Conservation (phyloP, 352 stramenopile species). For the Globisporangium acanthophoron region DNA sequence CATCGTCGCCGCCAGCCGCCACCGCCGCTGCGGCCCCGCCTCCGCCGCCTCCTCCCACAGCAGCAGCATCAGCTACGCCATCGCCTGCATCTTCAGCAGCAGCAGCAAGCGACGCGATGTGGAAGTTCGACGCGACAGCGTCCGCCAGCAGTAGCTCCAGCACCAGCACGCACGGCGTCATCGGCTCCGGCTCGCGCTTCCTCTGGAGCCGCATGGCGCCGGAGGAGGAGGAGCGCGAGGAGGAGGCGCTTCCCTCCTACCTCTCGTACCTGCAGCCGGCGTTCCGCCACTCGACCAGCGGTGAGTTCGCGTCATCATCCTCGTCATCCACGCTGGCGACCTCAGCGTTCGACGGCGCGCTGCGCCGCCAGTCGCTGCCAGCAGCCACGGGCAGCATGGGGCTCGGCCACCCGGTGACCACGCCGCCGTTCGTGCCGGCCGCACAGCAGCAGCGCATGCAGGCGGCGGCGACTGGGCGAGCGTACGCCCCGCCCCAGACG, state of each 20-base stretch:
- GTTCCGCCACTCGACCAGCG: conserved; percentile 19
- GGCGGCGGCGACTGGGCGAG: background rate
- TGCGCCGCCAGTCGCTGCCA: conserved; percentile 9
- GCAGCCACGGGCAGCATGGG: conserved; percentile 3
- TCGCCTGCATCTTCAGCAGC: background rate
- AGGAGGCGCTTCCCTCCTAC: conserved; percentile 67
- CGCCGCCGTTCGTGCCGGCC: conserved; percentile 9
- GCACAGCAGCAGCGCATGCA: conserved; percentile 3
- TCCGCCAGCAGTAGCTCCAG: background rate
- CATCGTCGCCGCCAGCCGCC: background rate
- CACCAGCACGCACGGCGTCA: conserved; percentile 23
- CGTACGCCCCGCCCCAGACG: background rate
- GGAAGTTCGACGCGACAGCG: conserved; percentile 7
- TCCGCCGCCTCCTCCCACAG: background rate
- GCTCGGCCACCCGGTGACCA: conserved; percentile 3
- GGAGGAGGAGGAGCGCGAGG: conserved; percentile 63
- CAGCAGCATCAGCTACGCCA: background rate
- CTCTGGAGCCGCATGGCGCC: conserved; percentile 64
- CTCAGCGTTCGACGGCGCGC: conserved; percentile 5
- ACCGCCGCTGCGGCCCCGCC: background rate
- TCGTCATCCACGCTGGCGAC: conserved; percentile 5
- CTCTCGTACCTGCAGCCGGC: conserved; percentile 57
- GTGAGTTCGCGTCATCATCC: background rate
- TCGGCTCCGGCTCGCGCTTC: conserved; percentile 30
- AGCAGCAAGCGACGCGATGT: conserved; percentile 7